Evolutionary conservation across 2,329 filamentous ascomycete genomes (phyloP).

Genomic region (Cordyceps tenuipes): DNA sequence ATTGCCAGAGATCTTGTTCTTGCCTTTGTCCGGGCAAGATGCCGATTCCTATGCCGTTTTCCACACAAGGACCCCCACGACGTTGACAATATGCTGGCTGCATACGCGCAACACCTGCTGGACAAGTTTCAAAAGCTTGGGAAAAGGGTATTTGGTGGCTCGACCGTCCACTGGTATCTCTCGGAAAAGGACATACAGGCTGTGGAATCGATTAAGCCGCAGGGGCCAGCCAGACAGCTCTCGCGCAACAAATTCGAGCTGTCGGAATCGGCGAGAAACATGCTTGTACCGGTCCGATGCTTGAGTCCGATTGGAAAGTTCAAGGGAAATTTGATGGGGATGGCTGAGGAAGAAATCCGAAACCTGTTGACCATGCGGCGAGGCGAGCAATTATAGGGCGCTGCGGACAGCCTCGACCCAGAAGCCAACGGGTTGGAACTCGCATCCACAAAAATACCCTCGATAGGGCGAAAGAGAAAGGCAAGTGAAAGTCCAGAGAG

Average conservation of each 20-base stretch:
- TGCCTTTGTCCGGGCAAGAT: slow-evolving; percentile 13
- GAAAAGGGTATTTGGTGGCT: not conserved
- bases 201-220: not conserved
- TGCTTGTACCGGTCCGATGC: not conserved
- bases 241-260: slow-evolving; percentile 8
- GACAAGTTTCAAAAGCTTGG: not conserved
- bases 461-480: not conserved
- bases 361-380: not conserved
- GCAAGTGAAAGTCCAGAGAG: not conserved
- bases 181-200: not conserved
- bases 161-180: not conserved
- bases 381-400: not conserved
- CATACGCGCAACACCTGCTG: slow-evolving; percentile 11
- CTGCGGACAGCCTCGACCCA: not conserved
- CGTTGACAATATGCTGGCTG: not conserved
- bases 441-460: not conserved
- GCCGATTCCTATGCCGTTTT: slow-evolving; percentile 12
- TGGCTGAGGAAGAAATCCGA: not conserved
- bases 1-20: slow-evolving; percentile 5
- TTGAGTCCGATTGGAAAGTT: slow-evolving; percentile 2
- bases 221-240: slow-evolving; percentile 4
- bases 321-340: slow-evolving; percentile 8
- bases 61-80: not conserved
- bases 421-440: not conserved
- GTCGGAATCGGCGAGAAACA: not conserved